Conservation (phyloP, 306 rosid genomes). For the Acacia confusa region DNA sequence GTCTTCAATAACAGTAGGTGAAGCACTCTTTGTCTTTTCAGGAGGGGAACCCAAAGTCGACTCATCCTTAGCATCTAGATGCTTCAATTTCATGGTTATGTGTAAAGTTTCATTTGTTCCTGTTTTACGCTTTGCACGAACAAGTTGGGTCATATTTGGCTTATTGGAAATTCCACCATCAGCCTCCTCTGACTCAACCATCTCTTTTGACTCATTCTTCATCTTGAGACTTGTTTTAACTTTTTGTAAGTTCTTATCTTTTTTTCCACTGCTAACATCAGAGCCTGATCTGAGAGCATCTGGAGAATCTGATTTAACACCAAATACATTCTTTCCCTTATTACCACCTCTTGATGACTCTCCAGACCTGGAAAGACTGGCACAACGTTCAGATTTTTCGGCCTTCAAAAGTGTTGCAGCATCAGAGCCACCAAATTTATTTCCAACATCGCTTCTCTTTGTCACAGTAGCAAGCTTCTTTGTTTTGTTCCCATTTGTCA, state of each 20-base stretch:
- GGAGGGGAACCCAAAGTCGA: constrained; percentile 35
- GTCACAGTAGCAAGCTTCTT: constrained; percentile 52
- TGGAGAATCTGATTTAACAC: constrained; percentile 42
- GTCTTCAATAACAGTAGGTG: constrained; percentile 47
- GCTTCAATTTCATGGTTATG: constrained; percentile 62
- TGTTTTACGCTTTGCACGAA: constrained; percentile 46
- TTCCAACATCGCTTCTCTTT: constrained; percentile 49
- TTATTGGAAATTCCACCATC: constrained; percentile 41
- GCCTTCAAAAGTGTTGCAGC: constrained; percentile 45
- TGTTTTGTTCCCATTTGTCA: constrained; percentile 53
- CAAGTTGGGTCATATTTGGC: constrained; percentile 54
- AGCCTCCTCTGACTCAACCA: constrained; percentile 41
- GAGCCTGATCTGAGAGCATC: constrained; percentile 44
- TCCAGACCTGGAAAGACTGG: constrained; percentile 44
- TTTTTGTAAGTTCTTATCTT: constrained; percentile 45
- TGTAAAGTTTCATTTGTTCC: constrained; percentile 52
- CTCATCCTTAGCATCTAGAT: constrained; percentile 47
- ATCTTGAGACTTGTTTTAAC: constrained; percentile 42
- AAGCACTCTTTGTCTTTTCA: constrained; percentile 46
- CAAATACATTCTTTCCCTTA: constrained; percentile 45
- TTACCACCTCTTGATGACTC: constrained; percentile 51
- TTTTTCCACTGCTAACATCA: constrained; percentile 47
- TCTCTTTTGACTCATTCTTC: constrained; percentile 35
- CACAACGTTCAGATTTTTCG: constrained; percentile 33
- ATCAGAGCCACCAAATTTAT: constrained; percentile 42